Evolutionary conservation across 345 rosid species (phyloP), one percentile per base, ranked within the genome.

Genomic region (Syzygium aromaticum): DNA sequence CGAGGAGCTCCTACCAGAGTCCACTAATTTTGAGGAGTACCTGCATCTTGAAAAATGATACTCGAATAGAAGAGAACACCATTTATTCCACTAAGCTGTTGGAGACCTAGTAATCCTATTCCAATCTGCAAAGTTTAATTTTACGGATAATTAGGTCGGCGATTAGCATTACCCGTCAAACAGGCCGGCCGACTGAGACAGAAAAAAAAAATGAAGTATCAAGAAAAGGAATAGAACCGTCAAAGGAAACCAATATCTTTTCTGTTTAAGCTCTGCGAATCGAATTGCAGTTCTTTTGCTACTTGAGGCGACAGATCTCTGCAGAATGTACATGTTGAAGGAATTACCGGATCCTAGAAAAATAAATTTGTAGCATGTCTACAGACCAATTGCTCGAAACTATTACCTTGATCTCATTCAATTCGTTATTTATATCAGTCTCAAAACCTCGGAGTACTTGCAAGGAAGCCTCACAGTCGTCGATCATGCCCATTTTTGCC

Each of bases 401-500:
- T 61, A 21, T 89, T 92, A 97, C 99, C 99, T 96, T 96, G 90
- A 98, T 96, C 86, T 96, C 98, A 91, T 95, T 94, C 87, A 96
- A 95, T 92, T 98, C 99, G 87, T 91, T 27, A 21, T 98, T 91
- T 85, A 98, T 98, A 92, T 98, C 99, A 86, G 98, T 86, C 56
- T 97, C 98, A 87, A 97, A 97, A 54, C 99, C 99, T 77, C 99
- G 89, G 52, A 97, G 95, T 88, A 97, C 99, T 97, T 97, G 99
- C 94, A 97, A 91, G 84, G 99, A 96, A 85, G 98, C 90, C 91
- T 97, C 99, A 89, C 95, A 97, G 51, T 98, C 99, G 86, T 98
- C 99, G 12, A 93, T 95, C 99, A 94, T 95, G 54, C 99, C 99
- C 99, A 98, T 98, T 94, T 96, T 98, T 33, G 99, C 99, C 99